Percentiles rank a stretch among this genome's conserved stretches.
Conservation (phyloP, 2,329 filamentous ascomycete species). For the Colletotrichum tamarilloi region DNA sequence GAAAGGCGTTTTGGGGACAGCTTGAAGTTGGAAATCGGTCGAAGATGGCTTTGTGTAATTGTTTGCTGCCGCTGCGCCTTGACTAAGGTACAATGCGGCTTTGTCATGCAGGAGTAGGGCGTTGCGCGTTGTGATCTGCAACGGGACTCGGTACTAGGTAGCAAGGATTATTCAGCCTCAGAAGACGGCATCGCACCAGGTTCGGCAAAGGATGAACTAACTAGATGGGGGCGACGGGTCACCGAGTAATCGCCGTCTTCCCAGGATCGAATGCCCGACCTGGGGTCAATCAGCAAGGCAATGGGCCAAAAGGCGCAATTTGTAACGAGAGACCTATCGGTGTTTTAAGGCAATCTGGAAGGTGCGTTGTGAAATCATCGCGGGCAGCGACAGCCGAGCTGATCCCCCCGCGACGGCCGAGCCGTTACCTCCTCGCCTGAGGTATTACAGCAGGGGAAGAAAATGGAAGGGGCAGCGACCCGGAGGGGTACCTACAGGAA, state of each 20-base stretch:
- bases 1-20: background rate
- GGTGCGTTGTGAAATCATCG: background rate
- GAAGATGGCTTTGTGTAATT: background rate
- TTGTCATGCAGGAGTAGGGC: background rate
- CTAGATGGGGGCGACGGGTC: too few relatives aligned
- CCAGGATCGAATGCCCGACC: background rate
- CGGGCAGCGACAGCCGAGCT: constrained; percentile 9
- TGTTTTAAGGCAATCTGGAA: background rate
- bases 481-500: background rate
- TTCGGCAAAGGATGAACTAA: too few relatives aligned
- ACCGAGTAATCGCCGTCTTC: too few relatives aligned
- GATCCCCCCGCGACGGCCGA: background rate
- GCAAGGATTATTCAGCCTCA: constrained; percentile 2
- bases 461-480: background rate
- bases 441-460: background rate
- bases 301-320: too few relatives aligned
- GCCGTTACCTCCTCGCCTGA: constrained; percentile 1
- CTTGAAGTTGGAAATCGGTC: background rate
- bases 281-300: background rate
- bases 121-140: background rate
- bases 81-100: background rate
- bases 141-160: background rate
- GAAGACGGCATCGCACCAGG: background rate
- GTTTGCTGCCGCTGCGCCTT: background rate
- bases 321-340: background rate